Evolutionary conservation across 441 rosid species (phyloP).

Genomic region (Mallotus repandus): DNA sequence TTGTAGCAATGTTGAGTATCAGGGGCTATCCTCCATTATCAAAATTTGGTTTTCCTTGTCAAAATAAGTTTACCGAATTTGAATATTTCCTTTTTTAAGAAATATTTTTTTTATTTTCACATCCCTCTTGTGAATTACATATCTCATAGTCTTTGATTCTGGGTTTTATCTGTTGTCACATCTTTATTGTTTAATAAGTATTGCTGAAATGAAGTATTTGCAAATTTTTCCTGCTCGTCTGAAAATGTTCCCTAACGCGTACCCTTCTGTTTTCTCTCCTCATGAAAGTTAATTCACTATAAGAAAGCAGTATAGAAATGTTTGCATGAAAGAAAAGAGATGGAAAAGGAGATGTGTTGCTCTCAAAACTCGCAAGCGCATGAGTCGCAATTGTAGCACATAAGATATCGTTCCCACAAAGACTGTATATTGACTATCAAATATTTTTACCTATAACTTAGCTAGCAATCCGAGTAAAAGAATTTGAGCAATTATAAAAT

Average conservation of each 20-base stretch:
- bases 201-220: neutral
- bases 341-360: neutral
- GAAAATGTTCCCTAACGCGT: neutral
- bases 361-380: too few relatives aligned
- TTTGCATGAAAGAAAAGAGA: neutral
- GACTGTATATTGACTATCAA: too few relatives aligned
- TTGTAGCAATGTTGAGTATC: slow-evolving; percentile 13
- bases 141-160: neutral
- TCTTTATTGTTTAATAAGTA: neutral
- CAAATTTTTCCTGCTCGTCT: neutral
- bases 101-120: neutral
- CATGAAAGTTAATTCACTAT: neutral
- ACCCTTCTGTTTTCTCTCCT: too few relatives aligned
- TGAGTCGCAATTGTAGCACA: too few relatives aligned
- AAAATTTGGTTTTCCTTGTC: slow-evolving; percentile 4
- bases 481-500: too few relatives aligned
- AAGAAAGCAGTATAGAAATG: neutral
- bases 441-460: too few relatives aligned
- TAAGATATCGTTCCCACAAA: too few relatives aligned
- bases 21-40: slow-evolving; percentile 8
- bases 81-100: neutral
- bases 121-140: slow-evolving; percentile 14
- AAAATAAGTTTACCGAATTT: slow-evolving; percentile 25
- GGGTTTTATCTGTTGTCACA: neutral
- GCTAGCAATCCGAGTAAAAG: too few relatives aligned